Evolutionary conservation across 2,329 filamentous ascomycete species (phyloP), one percentile per base, ranked within the genome.

Genomic region (Aspergillus pseudonomiae): DNA sequence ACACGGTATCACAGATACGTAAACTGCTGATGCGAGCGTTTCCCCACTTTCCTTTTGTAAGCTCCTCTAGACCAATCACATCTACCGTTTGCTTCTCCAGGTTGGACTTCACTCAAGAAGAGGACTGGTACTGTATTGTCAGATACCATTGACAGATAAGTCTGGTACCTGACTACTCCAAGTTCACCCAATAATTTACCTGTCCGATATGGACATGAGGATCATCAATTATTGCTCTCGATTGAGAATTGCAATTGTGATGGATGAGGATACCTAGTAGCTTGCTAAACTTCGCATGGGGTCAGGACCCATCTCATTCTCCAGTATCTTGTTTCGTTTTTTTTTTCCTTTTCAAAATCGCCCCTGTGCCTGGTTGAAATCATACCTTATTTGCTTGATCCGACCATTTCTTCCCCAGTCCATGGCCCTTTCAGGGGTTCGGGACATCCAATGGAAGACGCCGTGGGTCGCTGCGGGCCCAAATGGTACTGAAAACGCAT

Each of bases 31-130:
- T 9, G 9, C 16, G 19, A 41, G 39, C 41, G 9, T 16, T 55
- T 26, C 24, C 70, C 71, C 71, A 70, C 67, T 74, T 74, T 70
- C 67, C 65, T 65, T 70, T 61, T 63, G 39, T 58, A 65, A 34
- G 57, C 43, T 65, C 55, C 64, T 50, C 71, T 26, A 4, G 14
- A 16, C 46, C 70, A 73, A 73, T 72, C 71, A 75, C 67, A 61
- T 60, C 56, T 61, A 59, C 56, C 59, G 56, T 24, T 63, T 57
- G 9, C 45, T 67, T 66, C 68, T 67, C 70, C 68, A 69, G 68
- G 66, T 57, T 50, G 34, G 30, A 53, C 11, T 24, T 24, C n/a
- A 21, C 28, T 30, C 7, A 21, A 16, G 11, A 48, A 59, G 6
- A 5, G 16, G 21, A 34, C 19, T 30, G 4, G 26, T 59, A 12